Evolutionary conservation across 345 rosid genomes (phyloP), one percentile per base, ranked within the genome.

Genomic region (Luvunga scandens): DNA sequence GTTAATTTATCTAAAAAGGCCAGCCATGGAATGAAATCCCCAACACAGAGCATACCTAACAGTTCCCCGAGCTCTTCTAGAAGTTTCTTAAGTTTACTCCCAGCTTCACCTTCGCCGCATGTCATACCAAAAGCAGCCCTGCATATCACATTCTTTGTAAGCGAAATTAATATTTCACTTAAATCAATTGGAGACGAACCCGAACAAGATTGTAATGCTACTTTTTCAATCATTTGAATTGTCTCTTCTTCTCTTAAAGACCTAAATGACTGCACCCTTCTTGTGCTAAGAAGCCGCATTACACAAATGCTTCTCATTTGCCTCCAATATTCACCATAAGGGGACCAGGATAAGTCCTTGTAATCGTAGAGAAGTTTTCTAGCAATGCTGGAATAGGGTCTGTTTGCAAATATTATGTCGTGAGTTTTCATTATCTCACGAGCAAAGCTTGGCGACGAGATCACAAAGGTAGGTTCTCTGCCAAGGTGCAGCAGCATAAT

Each of bases 181-280:
- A 81, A 72, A 71, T 76, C 55, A 64, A 75, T 39, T 7, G 72
- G 42, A 7, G 75, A 12, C 1, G 33, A 60, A 25, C 27, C 42
- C 14, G 38, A 18, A 53, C 45, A 31, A 25, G 21, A 38, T 39
- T 8, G 27, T 16, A 45, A 45, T 45, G 36, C 66, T 9, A 80
- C 53, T 48, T 70, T 70, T 39, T 70, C 55, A 6, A 70, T 57
- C 71, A 75, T 56, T 24, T 69, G 59, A 21, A 13, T 9, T 1
- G 76, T 66, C 34, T 80, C 83, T 56, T 80, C 79, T 71, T 80
- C 79, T 36, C 83, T 70, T n/a, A 74, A 56, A 4, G 63, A 31
- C 28, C 75, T 39, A 61, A 78, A 82, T 5, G 77, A 78, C 27
- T 56, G 66, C n/a, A 82, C 77, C 48, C 62, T 71, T n/a, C 25